Conservation (phyloP, 1,139 yeast species). For the Debaryomyces sp. region DNA sequence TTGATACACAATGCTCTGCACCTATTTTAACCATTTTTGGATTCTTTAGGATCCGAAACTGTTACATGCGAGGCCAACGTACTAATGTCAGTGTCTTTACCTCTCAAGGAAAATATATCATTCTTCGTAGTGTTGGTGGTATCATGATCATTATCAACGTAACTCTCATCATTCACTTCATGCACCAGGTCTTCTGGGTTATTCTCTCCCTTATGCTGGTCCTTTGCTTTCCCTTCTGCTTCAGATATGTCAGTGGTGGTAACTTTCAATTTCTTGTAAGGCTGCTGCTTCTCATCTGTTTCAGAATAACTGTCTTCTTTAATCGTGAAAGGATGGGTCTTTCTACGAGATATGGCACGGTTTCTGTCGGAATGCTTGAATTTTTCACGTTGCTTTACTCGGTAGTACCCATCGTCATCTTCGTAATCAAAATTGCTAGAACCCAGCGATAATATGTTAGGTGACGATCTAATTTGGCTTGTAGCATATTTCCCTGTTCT, state of each 20-base stretch:
- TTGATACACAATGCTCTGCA: neutral
- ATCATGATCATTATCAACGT: conserved; percentile 2
- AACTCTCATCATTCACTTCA: neutral
- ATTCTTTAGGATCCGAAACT: neutral
- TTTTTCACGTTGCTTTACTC: neutral
- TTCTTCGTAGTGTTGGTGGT: conserved; percentile 7
- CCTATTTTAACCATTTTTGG: neutral
- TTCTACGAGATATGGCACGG: neutral
- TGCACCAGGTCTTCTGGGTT: neutral
- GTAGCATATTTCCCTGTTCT: neutral
- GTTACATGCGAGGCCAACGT: conserved; percentile 6
- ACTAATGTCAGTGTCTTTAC: conserved; percentile 8
- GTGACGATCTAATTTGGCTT: neutral
- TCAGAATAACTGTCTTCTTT: conserved; percentile 1
- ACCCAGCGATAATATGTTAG: neutral
- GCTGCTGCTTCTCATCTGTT: conserved; percentile 5
- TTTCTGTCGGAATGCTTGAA: neutral
- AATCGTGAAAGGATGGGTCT: neutral
- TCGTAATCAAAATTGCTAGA: conserved; percentile 8
- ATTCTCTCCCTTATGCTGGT: neutral
- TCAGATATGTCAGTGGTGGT: neutral
- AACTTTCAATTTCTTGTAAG: neutral
- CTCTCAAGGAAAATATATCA: conserved; percentile 11
- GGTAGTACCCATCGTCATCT: conserved; percentile 14
- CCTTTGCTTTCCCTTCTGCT: neutral